Evolutionary conservation across 495 filamentous ascomycete species (phyloP).

Genomic region (Xylaria curta): DNA sequence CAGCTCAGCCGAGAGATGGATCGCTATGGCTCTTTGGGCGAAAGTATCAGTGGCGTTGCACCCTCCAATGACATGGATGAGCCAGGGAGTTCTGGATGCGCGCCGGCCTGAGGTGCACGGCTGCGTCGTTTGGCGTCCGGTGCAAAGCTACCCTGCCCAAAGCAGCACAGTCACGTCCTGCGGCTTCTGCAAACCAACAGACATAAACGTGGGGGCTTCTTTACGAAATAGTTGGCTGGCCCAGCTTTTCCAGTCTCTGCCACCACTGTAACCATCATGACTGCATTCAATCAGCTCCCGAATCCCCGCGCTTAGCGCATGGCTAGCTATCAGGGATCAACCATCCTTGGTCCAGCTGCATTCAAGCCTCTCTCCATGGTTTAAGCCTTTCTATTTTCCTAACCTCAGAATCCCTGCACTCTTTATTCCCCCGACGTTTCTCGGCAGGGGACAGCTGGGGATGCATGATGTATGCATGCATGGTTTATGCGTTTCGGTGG

Average conservation of each 20-base stretch:
- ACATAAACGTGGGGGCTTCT: slow-evolving; percentile 16
- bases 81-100: neutral
- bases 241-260: neutral
- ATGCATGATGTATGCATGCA: slow-evolving; percentile 24
- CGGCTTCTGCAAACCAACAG: slow-evolving; percentile 10
- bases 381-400: neutral
- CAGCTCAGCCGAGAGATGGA: slow-evolving; percentile 7
- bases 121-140: neutral
- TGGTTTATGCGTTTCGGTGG: slow-evolving; percentile 18
- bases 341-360: neutral
- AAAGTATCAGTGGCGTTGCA: neutral
- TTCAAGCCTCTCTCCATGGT: neutral
- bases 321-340: slow-evolving; percentile 7
- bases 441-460: slow-evolving; percentile 27
- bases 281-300: neutral
- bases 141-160: slow-evolving; percentile 12
- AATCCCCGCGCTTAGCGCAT: slow-evolving; percentile 23
- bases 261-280: neutral
- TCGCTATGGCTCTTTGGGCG: neutral
- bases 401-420: slow-evolving; percentile 20
- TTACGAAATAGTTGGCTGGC: slow-evolving; percentile 4
- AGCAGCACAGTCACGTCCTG: neutral
- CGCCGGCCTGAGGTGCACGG: slow-evolving; percentile 5
- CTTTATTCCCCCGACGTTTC: slow-evolving; percentile 19
- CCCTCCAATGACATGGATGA: slow-evolving; percentile 4